Evolutionary conservation across 805 yeast species (phyloP).

Genomic region (Candida insectorum): DNA sequence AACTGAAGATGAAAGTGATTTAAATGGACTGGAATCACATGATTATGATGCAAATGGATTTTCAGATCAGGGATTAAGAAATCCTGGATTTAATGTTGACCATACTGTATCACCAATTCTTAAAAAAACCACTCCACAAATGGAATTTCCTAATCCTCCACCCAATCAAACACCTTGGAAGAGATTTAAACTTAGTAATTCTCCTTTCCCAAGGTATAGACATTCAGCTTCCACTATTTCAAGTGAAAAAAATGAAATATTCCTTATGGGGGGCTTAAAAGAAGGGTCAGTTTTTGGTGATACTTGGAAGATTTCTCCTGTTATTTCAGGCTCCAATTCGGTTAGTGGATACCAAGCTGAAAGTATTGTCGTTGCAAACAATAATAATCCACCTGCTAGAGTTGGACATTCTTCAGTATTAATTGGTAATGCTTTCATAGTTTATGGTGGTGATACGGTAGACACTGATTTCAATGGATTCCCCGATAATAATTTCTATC

Average conservation of each 20-base stretch:
- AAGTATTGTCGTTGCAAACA: slow-evolving; percentile 50
- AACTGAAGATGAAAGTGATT: slow-evolving; percentile 13
- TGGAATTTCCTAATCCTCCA: background rate
- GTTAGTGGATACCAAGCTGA: slow-evolving; percentile 27
- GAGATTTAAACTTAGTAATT: slow-evolving; percentile 56
- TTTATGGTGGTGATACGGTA: slow-evolving; percentile 95
- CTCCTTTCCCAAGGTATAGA: slow-evolving; percentile 94
- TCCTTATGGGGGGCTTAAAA: slow-evolving; percentile 91
- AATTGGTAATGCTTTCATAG: slow-evolving; percentile 91
- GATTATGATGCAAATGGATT: no score
- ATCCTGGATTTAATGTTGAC: no score
- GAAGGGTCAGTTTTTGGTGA: slow-evolving; percentile 93
- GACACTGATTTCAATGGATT: slow-evolving; percentile 70
- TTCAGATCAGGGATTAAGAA: no score
- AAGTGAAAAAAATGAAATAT: slow-evolving; percentile 77
- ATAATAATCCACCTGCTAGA: slow-evolving; percentile 87
- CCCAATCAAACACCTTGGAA: slow-evolving; percentile 57
- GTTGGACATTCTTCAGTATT: slow-evolving; percentile 93
- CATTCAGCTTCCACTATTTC: slow-evolving; percentile 81
- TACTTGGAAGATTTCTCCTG: slow-evolving; percentile 80
- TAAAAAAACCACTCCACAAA: slow-evolving; percentile 3
- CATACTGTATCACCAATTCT: slow-evolving; percentile 14
- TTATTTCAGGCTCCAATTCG: slow-evolving; percentile 16
- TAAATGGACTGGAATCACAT: slow-evolving; percentile 5
- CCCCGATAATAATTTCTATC: slow-evolving; percentile 85